Conservation (phyloP, 148 eudicot species). For the Arbutus unedo region DNA sequence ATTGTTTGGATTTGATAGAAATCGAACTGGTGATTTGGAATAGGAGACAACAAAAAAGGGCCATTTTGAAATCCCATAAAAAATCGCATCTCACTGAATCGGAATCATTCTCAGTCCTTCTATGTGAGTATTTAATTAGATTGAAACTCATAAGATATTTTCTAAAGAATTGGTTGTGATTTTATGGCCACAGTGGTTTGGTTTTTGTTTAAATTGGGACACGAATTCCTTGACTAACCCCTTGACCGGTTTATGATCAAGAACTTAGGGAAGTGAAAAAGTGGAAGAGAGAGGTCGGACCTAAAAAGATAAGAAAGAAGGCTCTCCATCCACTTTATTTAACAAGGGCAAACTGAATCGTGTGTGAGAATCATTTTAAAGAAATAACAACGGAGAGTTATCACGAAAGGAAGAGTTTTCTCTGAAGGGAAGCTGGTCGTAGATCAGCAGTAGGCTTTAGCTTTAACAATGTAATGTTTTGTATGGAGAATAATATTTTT, state of each 20-base stretch:
- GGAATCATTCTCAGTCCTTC: neutral
- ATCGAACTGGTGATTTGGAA: neutral
- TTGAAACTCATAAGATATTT: conserved; percentile 2
- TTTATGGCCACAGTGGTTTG: neutral
- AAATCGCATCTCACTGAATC: neutral
- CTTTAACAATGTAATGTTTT: neutral
- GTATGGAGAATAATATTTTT: neutral
- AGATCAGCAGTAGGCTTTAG: too few relatives aligned
- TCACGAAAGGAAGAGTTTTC: too few relatives aligned
- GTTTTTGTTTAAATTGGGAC: neutral
- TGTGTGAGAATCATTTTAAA: too few relatives aligned
- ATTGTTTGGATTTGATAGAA: neutral
- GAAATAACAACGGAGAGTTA: too few relatives aligned
- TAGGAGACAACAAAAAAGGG: neutral
- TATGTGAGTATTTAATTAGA: neutral
- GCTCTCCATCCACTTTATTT: too few relatives aligned
- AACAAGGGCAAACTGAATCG: too few relatives aligned
- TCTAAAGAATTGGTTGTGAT: neutral
- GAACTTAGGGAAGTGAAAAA: too few relatives aligned
- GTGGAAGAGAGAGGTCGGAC: too few relatives aligned
- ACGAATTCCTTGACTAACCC: neutral
- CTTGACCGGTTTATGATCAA: too few relatives aligned
- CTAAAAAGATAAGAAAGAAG: too few relatives aligned
- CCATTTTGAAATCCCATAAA: neutral
- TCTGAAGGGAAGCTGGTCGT: too few relatives aligned